These are phyloP conservation scores for Exophiala sideris DNA, from an alignment of 2,329 filamentous ascomycete genomes.

Conservation along the genomic window DNA sequence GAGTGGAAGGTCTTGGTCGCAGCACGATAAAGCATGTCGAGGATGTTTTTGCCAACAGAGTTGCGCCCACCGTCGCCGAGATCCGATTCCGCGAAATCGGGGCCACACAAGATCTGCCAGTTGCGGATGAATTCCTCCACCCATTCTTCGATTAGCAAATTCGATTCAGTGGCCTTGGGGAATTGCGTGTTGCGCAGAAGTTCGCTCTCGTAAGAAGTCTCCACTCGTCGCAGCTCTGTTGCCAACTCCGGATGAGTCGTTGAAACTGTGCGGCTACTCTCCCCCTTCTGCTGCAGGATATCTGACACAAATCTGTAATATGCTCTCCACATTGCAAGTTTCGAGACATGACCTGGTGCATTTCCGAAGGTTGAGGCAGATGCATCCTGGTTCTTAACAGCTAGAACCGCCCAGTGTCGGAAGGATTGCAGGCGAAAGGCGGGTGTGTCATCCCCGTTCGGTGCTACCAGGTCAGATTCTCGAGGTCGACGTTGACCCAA, in stretches of 20 bases:
- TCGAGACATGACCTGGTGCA: slow-evolving; percentile 35
- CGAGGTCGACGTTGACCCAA: slow-evolving; percentile 51
- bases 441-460: slow-evolving; percentile 4
- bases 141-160: slow-evolving; percentile 77
- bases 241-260: slow-evolving; percentile 60
- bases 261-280: slow-evolving; percentile 11
- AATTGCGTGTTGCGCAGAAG: slow-evolving; percentile 77
- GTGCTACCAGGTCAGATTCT: slow-evolving; percentile 7
- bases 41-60: slow-evolving; percentile 68
- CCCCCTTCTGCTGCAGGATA: slow-evolving; percentile 58
- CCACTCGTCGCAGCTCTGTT: slow-evolving; percentile 73
- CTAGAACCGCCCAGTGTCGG: slow-evolving; percentile 40
- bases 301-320: slow-evolving; percentile 78
- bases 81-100: slow-evolving; percentile 75
- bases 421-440: slow-evolving; percentile 48
- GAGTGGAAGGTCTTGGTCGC: slow-evolving; percentile 95
- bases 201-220: slow-evolving; percentile 73
- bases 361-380: slow-evolving; percentile 23
- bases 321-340: slow-evolving; percentile 73
- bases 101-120: slow-evolving; percentile 77
- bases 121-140: slow-evolving; percentile 76
- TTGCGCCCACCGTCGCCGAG: slow-evolving; percentile 78
- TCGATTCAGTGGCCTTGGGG: slow-evolving; percentile 75
- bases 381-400: slow-evolving; percentile 16
- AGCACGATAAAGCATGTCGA: slow-evolving; percentile 84